phyloP scores from a whole-genome alignment of 2,329 filamentous ascomycete genomes.

The Diaporthe nobilis region DNA sequence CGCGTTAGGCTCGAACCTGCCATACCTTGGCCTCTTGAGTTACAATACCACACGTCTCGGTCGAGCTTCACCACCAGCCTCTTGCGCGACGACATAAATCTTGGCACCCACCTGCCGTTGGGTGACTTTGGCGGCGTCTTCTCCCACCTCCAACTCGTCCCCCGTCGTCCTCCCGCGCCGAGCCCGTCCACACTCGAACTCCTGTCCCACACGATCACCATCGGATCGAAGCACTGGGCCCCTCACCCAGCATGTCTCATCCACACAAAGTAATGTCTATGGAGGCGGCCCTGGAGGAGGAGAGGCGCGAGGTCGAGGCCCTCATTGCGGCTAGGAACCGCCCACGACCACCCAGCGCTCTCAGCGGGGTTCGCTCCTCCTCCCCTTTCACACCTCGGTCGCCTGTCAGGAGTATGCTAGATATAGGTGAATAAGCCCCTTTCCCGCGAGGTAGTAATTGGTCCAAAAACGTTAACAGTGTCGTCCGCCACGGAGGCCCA shows the following conservation, averaged over 20 bases:
- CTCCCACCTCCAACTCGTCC: not conserved
- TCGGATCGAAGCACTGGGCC: not conserved
- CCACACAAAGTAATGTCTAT: constrained; percentile 74
- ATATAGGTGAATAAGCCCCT: constrained; percentile 65
- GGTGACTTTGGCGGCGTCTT: not conserved
- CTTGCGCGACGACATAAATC: constrained; percentile 11
- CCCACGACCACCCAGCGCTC: constrained; percentile 51
- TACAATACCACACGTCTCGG: constrained; percentile 5
- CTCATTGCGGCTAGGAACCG: constrained; percentile 69
- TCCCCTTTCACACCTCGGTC: constrained; percentile 74
- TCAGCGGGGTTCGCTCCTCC: constrained; percentile 58
- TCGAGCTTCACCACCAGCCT: not conserved
- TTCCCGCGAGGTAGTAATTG: constrained; percentile 24
- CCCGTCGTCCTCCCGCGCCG: constrained; percentile 14
- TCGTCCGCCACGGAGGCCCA: not conserved
- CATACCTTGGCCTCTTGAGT: not conserved
- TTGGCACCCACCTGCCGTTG: constrained; percentile 6
- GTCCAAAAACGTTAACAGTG: not conserved
- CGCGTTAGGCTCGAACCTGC: constrained; percentile 45
- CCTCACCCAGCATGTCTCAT: constrained; percentile 12
- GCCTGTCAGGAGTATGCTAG: constrained; percentile 78
- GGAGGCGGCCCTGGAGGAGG: constrained; percentile 82
- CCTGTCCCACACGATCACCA: constrained; percentile 10
- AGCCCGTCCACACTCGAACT: constrained; percentile 20
- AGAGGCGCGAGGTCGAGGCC: constrained; percentile 80